These are phyloP conservation scores for Penicillium roqueforti DNA, from an alignment of 495 filamentous ascomycete species.

Conservation along the genomic window DNA sequence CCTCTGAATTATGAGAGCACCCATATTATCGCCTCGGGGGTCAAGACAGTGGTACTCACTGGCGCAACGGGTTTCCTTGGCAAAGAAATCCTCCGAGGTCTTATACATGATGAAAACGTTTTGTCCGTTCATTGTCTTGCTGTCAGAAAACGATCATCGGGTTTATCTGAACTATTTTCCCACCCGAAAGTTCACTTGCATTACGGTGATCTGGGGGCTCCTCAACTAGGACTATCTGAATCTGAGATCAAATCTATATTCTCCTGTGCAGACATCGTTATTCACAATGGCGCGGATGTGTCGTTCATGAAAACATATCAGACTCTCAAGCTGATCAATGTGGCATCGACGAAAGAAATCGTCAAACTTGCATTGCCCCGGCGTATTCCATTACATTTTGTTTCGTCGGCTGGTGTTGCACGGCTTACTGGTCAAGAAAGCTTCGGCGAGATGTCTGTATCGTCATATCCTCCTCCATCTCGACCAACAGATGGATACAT, in stretches of 20 bases:
- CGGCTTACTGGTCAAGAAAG: conserved; percentile 14
- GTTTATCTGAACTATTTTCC: conserved; percentile 12
- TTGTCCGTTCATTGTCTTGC: conserved; percentile 31
- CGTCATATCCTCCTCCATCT: conserved; percentile 12
- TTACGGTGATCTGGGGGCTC: conserved; percentile 32
- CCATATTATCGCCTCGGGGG: background rate
- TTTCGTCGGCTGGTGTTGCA: conserved; percentile 40
- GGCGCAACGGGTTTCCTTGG: conserved; percentile 38
- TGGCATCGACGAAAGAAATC: conserved; percentile 43
- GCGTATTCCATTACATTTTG: conserved; percentile 46
- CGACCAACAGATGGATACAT: conserved; percentile 42
- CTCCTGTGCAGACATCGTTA: conserved; percentile 33
- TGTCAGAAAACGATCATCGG: conserved; percentile 12
- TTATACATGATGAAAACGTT: conserved; percentile 22
- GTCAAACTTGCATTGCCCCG: conserved; percentile 27
- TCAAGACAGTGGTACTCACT: conserved; percentile 24
- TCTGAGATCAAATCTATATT: conserved; percentile 25
- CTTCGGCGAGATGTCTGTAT: conserved; percentile 20
- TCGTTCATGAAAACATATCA: conserved; percentile 48
- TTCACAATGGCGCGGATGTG: conserved; percentile 52
- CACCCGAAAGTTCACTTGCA: conserved; percentile 32
- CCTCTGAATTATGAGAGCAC: background rate
- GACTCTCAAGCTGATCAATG: conserved; percentile 37
- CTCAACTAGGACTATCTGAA: conserved; percentile 35
- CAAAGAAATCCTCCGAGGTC: conserved; percentile 20